Evolutionary conservation across 495 filamentous ascomycete species (phyloP), one percentile per base, ranked within the genome.

Genomic region (Penicillium robsamsonii): DNA sequence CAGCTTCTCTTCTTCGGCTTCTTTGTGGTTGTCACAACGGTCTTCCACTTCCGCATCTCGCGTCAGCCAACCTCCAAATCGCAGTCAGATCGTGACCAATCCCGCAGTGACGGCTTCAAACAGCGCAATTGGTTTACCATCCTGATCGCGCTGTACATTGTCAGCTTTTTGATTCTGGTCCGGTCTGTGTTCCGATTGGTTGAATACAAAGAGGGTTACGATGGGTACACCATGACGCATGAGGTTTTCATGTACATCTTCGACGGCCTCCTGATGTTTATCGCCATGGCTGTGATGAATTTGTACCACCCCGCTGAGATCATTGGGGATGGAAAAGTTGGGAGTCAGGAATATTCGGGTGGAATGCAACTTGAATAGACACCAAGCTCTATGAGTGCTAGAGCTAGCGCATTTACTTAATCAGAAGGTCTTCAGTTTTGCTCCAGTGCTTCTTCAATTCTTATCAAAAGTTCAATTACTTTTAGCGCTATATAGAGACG

Each of bases 221-320:
- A 70, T 18, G 84, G 85, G 10, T 76, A 69, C 58, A 46, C 81
- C 24, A 61, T 85, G 55, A 65, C 56, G 1, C 76, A 83, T 53
- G 87, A 89, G 71, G 76, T 72, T 50, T 81, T 79, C 58, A 56
- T 87, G 53, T 89, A 87, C 64, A 58, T 84, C 12, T 88, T 88
- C 59, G 87, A 90, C 65, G 68, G 75, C 22, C 24, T 75, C 35
- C 64, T 83, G 45, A 89, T 90, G 85, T 58, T 82, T 27, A 9
- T 64, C 2, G 81, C 79, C 18, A 79, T 82, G 70, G 63, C 78
- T 0, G 54, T 82, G 1, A 82, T 86, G 64, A 80, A 75, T 54
- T 42, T 74, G 11, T 68, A 62, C 25, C 68, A 73, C 41, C 70
- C 70, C 1, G 67, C 65, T 7, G 59, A 46, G 20, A 68, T 68